These are phyloP conservation scores for Ensete ventricosum DNA, from an alignment of 176 grass and related monocot genomes.

Conservation along the genomic window DNA sequence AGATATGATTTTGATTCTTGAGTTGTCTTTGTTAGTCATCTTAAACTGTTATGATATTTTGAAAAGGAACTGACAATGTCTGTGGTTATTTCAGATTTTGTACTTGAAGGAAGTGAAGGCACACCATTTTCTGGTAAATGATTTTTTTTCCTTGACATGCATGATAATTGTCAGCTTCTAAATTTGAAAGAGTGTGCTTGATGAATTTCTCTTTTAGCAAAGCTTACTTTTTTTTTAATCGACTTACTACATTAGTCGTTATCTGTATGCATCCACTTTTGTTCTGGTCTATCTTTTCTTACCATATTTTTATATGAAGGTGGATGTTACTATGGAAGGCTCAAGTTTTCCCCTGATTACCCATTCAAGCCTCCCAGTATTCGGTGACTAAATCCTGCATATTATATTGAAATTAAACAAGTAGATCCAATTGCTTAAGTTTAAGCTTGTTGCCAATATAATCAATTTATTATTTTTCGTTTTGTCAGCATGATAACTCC, in stretches of 20 bases:
- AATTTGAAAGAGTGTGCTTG: not conserved
- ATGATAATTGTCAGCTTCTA: not conserved
- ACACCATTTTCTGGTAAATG: conserved; percentile 90
- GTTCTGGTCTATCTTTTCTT: not conserved
- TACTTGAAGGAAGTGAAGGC: conserved; percentile 92
- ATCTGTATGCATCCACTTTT: not conserved
- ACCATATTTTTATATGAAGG: conserved; percentile 31
- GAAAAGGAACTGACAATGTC: not conserved
- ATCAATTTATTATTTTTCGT: conserved; percentile 25
- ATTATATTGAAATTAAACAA: not conserved
- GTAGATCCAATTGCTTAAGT: conserved; percentile 5
- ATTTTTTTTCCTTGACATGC: not conserved
- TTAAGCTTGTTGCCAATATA: not conserved
- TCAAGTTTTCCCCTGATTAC: conserved; percentile 93
- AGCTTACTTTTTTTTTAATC: not conserved
- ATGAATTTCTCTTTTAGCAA: not conserved
- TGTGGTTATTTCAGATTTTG: conserved; percentile 62
- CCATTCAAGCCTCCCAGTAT: conserved; percentile 97
- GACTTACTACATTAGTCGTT: not conserved
- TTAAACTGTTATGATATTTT: not conserved
- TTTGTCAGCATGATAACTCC: conserved; percentile 78
- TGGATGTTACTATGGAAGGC: conserved; percentile 97
- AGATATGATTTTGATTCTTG: conserved; percentile 2
- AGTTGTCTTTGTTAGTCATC: not conserved
- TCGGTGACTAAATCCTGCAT: conserved; percentile 40